Conservation (phyloP, 2,329 filamentous ascomycete genomes). For the Neonectria magnoliae region DNA sequence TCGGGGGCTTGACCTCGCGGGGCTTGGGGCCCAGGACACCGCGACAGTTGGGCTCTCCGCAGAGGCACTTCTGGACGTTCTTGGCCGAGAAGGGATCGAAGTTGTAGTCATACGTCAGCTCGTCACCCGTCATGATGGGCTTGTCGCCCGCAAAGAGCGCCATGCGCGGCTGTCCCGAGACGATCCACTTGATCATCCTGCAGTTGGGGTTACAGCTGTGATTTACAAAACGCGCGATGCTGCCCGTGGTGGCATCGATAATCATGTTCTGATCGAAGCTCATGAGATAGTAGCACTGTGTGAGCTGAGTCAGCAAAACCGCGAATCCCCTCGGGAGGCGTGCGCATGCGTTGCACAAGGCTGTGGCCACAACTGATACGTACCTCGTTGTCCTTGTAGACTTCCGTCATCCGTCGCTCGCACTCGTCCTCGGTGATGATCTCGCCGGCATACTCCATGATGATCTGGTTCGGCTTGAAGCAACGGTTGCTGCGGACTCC, state of each 20-base stretch:
- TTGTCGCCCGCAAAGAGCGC: slow-evolving; percentile 91
- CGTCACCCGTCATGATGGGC: slow-evolving; percentile 93
- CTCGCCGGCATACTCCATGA: slow-evolving; percentile 97
- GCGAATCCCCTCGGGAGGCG: slow-evolving; percentile 9
- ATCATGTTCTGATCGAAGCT: slow-evolving; percentile 99
- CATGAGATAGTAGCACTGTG: slow-evolving; percentile 98
- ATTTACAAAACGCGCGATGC: slow-evolving; percentile 97
- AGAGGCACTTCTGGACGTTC: slow-evolving; percentile 74
- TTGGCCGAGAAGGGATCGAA: slow-evolving; percentile 76
- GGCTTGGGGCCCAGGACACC: slow-evolving; percentile 71
- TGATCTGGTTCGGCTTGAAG: slow-evolving; percentile 91
- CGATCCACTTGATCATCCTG: slow-evolving; percentile 97
- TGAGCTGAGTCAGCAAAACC: slow-evolving; percentile 20
- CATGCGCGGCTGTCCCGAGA: slow-evolving; percentile 93
- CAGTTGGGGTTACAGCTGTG: slow-evolving; percentile 98
- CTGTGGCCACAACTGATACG: slow-evolving; percentile 43
- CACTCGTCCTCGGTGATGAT: slow-evolving; percentile 97
- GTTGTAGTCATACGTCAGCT: slow-evolving; percentile 93
- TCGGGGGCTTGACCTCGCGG: slow-evolving; percentile 63
- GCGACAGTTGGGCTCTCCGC: slow-evolving; percentile 70
- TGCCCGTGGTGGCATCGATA: slow-evolving; percentile 95
- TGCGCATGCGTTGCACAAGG: background rate
- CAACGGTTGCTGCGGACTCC: slow-evolving; percentile 90
- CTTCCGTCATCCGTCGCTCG: slow-evolving; percentile 89
- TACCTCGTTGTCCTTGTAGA: slow-evolving; percentile 94